Percentiles rank a stretch among this genome's conserved stretches.
Evolutionary conservation across 2,329 filamentous ascomycete genomes (phyloP).

Genomic region (Venturia effusa): DNA sequence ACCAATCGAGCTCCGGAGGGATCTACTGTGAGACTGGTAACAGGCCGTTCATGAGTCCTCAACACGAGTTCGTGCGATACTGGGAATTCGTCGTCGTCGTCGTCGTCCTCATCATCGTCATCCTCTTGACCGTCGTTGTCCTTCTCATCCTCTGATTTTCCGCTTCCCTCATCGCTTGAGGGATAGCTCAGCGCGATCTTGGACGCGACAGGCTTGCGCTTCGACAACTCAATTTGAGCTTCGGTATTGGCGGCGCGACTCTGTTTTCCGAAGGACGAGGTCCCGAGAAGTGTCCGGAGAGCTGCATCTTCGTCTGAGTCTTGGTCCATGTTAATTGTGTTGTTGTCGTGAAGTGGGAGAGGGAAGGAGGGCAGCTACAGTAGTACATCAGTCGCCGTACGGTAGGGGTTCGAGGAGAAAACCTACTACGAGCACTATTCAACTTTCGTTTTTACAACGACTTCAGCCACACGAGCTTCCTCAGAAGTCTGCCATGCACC

Average conservation of each 20-base stretch:
- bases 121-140: constrained; percentile 35
- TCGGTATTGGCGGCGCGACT: constrained; percentile 8
- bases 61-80: constrained; percentile 87
- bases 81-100: constrained; percentile 73
- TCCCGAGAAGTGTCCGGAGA: constrained; percentile 9
- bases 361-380: not conserved
- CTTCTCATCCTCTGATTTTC: constrained; percentile 17
- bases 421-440: too few relatives aligned
- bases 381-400: too few relatives aligned
- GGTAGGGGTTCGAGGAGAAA: not conserved
- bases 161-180: constrained; percentile 1
- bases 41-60: constrained; percentile 81
- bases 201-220: constrained; percentile 3
- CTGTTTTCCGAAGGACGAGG: constrained; percentile 12
- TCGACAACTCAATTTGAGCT: constrained; percentile 12
- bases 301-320: constrained; percentile 10
- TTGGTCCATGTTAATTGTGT: constrained; percentile 5
- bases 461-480: not conserved
- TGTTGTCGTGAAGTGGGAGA: not conserved
- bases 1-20: constrained; percentile 74
- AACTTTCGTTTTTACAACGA: not conserved
- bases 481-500: too few relatives aligned
- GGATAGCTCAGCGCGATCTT: constrained; percentile 4
- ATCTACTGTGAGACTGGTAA: constrained; percentile 78
- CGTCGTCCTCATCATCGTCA: constrained; percentile 48